Percentiles rank a stretch among this genome's conserved stretches.
phyloP scores from a whole-genome alignment of 441 rosid species.

The Gossypium schwendimanii region DNA sequence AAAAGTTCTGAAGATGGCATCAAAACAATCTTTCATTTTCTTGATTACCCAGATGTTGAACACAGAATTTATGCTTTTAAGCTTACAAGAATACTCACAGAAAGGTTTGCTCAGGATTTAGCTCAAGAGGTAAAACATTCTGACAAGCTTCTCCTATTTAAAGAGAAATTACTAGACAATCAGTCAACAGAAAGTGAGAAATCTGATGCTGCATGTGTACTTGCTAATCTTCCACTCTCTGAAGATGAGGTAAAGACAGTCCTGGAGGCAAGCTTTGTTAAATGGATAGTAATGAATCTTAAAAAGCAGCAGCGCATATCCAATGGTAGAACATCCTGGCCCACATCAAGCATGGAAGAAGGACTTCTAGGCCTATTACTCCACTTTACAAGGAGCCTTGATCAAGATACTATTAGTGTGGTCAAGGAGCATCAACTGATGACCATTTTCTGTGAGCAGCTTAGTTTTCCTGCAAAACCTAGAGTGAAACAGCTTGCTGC shows the following conservation, averaged over 20 bases:
- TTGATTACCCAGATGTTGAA: constrained; percentile 29
- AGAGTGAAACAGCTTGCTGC: constrained; percentile 31
- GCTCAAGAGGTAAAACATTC: constrained; percentile 20
- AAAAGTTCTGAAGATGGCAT: constrained; percentile 26
- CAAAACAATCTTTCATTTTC: constrained; percentile 22
- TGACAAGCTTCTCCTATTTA: constrained; percentile 24
- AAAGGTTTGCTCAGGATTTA: constrained; percentile 28
- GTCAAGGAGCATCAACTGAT: constrained; percentile 26
- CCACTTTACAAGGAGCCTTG: constrained; percentile 25
- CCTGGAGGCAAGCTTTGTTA: constrained; percentile 29
- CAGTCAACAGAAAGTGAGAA: constrained; percentile 33
- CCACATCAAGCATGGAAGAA: constrained; percentile 31
- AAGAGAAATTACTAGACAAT: constrained; percentile 27
- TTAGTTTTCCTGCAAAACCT: constrained; percentile 22
- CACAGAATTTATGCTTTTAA: constrained; percentile 28
- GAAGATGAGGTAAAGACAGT: constrained; percentile 26
- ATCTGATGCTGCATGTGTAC: constrained; percentile 35
- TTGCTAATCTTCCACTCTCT: constrained; percentile 33
- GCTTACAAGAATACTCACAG: constrained; percentile 28
- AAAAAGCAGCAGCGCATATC: constrained; percentile 14
- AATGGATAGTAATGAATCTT: constrained; percentile 26
- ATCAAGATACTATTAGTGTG: constrained; percentile 17
- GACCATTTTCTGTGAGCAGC: constrained; percentile 27
- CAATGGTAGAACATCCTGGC: constrained; percentile 20
- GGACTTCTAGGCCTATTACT: constrained; percentile 38